These are phyloP conservation scores for Powellomyces hirtus DNA, from an alignment of 192 early-diverging fungal species.

Conservation along the genomic window DNA sequence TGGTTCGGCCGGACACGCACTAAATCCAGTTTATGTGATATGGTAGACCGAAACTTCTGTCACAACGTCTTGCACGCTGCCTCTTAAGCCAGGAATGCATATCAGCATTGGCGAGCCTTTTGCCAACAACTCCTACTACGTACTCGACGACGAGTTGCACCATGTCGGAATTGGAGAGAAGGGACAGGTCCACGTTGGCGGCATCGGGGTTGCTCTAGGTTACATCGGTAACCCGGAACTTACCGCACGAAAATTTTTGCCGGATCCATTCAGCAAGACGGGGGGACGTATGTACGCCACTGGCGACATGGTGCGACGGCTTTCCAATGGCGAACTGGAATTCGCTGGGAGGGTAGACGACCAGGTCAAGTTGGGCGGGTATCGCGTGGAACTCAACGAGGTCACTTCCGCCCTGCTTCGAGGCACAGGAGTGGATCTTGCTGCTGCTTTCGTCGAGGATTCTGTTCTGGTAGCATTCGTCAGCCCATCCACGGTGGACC, in stretches of 20 bases:
- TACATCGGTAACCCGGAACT: slow-evolving; percentile 42
- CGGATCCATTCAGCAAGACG: slow-evolving; percentile 10
- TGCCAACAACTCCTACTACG: slow-evolving; percentile 15
- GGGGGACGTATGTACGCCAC: slow-evolving; percentile 11
- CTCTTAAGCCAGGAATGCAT: not conserved
- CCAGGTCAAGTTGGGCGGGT: slow-evolving; percentile 38
- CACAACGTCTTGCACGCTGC: slow-evolving; percentile 7
- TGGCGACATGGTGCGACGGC: slow-evolving; percentile 19
- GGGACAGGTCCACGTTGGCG: slow-evolving; percentile 47
- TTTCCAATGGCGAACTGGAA: slow-evolving; percentile 25
- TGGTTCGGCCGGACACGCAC: not conserved
- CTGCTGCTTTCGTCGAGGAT: slow-evolving; percentile 32
- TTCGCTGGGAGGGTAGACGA: slow-evolving; percentile 35
- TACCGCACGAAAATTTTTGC: slow-evolving; percentile 36
- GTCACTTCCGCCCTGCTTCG: slow-evolving; percentile 10
- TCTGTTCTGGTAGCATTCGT: slow-evolving; percentile 30
- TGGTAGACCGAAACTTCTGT: slow-evolving; percentile 29
- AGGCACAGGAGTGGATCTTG: not conserved
- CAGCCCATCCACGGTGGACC: slow-evolving; percentile 21
- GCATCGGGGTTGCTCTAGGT: slow-evolving; percentile 37
- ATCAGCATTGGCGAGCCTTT: slow-evolving; percentile 35
- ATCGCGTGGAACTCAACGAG: slow-evolving; percentile 34
- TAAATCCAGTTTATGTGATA: not conserved
- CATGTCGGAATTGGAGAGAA: slow-evolving; percentile 35
- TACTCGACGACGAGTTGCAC: slow-evolving; percentile 31